Evolutionary conservation across 208 protist genomes (phyloP).

Genomic region (Leishmania amazonensis): DNA sequence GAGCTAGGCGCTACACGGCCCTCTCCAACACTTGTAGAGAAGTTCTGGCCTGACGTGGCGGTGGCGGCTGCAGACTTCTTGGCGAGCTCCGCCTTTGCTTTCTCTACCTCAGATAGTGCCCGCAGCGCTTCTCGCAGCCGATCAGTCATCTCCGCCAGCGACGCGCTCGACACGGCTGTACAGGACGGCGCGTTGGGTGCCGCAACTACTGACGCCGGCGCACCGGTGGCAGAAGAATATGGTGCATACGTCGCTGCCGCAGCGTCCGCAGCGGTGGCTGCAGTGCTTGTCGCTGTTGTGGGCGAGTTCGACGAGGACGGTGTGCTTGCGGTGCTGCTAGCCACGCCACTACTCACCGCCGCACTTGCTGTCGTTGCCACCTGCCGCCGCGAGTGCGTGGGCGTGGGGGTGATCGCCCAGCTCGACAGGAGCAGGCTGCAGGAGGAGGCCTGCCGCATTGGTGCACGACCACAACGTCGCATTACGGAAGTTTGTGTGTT

Average conservation of each 20-base stretch:
- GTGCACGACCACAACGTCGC: not conserved
- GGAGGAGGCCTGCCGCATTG: not conserved
- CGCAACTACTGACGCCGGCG: not conserved
- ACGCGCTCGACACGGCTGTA: not conserved
- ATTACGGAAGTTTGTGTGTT: not conserved
- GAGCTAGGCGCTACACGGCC: not conserved
- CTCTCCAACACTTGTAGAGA: not conserved
- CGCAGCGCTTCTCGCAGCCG: conserved; percentile 33
- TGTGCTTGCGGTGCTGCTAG: not conserved
- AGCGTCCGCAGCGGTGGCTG: not conserved
- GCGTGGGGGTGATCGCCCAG: not conserved
- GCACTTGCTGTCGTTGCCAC: not conserved
- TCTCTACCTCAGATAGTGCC: conserved; percentile 30
- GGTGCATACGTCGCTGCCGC: not conserved
- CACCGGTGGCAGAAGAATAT: not conserved
- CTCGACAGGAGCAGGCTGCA: not conserved
- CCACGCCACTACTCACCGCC: not conserved
- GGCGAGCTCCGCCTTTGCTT: conserved; percentile 24
- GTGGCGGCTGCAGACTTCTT: not conserved
- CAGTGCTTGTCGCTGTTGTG: not conserved
- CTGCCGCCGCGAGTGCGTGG: not conserved
- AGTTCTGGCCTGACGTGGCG: not conserved
- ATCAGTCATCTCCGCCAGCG: conserved; percentile 17
- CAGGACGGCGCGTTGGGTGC: not conserved
- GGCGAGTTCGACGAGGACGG: not conserved